A percentile compares a stretch with the other conserved stretches of the same genome.
Conservation (phyloP, 257 asterid genomes). For the Solanum neorickii region DNA sequence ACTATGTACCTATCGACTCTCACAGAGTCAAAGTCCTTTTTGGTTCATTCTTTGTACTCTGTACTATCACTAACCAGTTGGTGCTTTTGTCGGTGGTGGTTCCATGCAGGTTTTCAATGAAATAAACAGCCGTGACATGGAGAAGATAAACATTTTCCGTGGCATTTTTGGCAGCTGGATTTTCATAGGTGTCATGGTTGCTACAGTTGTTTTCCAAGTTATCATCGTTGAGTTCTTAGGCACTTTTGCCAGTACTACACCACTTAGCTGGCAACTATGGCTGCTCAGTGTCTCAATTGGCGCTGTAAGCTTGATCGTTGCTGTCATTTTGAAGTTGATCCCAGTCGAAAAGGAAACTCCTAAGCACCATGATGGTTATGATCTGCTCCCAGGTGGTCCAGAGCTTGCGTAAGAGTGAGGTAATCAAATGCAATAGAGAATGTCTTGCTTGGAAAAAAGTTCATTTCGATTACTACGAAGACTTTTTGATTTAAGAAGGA, state of each 20-base stretch:
- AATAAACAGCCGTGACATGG: slow-evolving; percentile 91
- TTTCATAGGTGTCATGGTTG: slow-evolving; percentile 46
- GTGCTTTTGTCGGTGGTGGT: neutral
- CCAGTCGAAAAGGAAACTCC: slow-evolving; percentile 31
- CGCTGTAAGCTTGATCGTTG: slow-evolving; percentile 52
- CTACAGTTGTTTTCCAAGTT: slow-evolving; percentile 76
- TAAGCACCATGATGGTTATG: slow-evolving; percentile 67
- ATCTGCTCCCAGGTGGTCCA: slow-evolving; percentile 45
- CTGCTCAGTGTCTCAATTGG: slow-evolving; percentile 49
- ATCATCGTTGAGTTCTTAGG: slow-evolving; percentile 85
- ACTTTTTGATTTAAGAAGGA: neutral
- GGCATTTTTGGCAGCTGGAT: slow-evolving; percentile 66
- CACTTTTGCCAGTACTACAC: slow-evolving; percentile 85
- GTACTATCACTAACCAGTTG: neutral
- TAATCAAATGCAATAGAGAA: neutral
- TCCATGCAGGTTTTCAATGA: slow-evolving; percentile 81
- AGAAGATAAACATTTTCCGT: slow-evolving; percentile 69
- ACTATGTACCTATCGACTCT: neutral
- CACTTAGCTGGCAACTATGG: slow-evolving; percentile 81
- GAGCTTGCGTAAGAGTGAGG: slow-evolving; percentile 14
- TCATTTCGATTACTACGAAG: neutral
- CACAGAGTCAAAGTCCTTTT: neutral
- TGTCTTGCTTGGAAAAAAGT: neutral
- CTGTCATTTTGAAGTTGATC: slow-evolving; percentile 70
- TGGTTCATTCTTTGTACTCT: neutral